Evolutionary conservation across 306 rosid species (phyloP), one percentile per base, ranked within the genome.

Genomic region (Crataegus laevigata): DNA sequence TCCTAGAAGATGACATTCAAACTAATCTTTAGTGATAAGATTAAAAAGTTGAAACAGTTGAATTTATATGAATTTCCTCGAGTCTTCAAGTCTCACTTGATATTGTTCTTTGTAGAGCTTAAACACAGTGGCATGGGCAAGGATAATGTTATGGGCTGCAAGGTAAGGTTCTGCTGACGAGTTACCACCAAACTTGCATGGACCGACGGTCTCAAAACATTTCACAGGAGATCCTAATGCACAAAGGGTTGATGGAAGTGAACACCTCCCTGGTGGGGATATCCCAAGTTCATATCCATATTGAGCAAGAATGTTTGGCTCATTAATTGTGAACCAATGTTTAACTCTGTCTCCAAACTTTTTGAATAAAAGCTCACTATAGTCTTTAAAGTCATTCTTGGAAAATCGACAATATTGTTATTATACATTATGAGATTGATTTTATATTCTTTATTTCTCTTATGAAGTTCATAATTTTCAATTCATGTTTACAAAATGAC

Each of bases 341-440:
- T 83, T 89, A 0, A 87, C 93, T 43, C 93, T 66, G 3, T 89
- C 91, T 0, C 93, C 89, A 74, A 79, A 89, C 0, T 83, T 74
- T 75, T 83, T 82, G 84, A 78, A 89, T 75, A 85, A 77, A 34
- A 89, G 80, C 4, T 84, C 87, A 61, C 82, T 9, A 18, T 72
- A 87, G 45, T 82, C 83, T 32, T 2, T 11, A 8, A 58, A 58
- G 28, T 58, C 63, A 9, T 22, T 4, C 14, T 15, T 58, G 63
- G 15, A 24, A 58, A 4, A 1, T 12, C 12, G 12, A 11, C 25
- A 13, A 17, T 15, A 6, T 50, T 13, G 1, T 36, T 34, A 34
- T 34, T 36, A 36, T 36, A 36, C 40, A 36, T 36, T 36, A 36
- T 36, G 40, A 36, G 40, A 36, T 7, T 36, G 40, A 36, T 36